Evolutionary conservation across 169 alveolate genomes (phyloP).

Genomic region (Pseudocohnilembus persalinus): DNA sequence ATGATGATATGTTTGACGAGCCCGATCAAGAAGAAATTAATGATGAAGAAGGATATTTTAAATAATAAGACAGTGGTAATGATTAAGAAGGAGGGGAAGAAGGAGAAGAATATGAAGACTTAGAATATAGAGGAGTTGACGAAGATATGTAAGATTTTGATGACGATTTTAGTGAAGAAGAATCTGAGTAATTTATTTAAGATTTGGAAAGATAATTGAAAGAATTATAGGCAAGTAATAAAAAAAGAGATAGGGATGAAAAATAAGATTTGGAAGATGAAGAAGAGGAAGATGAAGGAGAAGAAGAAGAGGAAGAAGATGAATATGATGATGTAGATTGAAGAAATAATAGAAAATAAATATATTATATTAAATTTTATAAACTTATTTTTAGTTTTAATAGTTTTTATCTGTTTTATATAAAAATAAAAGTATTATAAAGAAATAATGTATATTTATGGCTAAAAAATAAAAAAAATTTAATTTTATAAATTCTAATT

Average conservation of each 20-base stretch:
- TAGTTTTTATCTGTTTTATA: too few relatives aligned
- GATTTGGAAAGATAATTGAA: not conserved
- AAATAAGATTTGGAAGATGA: not conserved
- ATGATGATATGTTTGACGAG: not conserved
- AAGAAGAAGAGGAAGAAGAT: not conserved
- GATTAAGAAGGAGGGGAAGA: slow-evolving; percentile 9
- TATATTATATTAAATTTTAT: too few relatives aligned
- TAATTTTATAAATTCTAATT: too few relatives aligned
- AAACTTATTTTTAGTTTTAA: too few relatives aligned
- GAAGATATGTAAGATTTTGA: not conserved
- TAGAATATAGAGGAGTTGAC: not conserved
- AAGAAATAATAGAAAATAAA: not conserved
- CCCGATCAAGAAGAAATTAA: not conserved
- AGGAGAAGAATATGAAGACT: not conserved
- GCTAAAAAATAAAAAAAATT: too few relatives aligned
- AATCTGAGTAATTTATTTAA: not conserved
- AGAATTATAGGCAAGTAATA: too few relatives aligned
- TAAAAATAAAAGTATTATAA: too few relatives aligned
- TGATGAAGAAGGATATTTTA: not conserved
- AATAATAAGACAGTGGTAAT: not conserved
- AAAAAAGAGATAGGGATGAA: slow-evolving; percentile 1
- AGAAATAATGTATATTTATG: too few relatives aligned
- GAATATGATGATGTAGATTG: not conserved
- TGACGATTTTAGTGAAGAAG: not conserved
- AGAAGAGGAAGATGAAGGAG: slow-evolving; percentile 23